Evolutionary conservation across 257 asterid species (phyloP).

Genomic region (Scutellaria galericulata): DNA sequence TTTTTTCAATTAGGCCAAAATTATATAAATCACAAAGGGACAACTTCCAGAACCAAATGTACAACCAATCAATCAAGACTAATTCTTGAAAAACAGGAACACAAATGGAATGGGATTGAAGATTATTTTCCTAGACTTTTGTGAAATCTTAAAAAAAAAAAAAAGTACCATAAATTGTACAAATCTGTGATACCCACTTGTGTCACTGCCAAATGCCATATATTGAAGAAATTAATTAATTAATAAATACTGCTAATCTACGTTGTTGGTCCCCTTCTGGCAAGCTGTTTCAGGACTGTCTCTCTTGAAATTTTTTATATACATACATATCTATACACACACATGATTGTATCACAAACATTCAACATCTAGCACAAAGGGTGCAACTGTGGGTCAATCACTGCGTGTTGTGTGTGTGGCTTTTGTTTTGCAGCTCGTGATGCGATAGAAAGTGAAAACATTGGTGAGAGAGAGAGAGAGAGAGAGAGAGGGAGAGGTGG

Average conservation of each 20-base stretch:
- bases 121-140: conserved; percentile 8
- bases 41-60: not conserved
- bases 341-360: conserved; percentile 3
- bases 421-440: conserved; percentile 62
- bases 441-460: conserved; percentile 44
- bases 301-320: conserved; percentile 10
- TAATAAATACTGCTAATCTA: conserved; percentile 2
- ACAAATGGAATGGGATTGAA: too few relatives aligned
- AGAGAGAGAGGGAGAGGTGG: conserved; percentile 24
- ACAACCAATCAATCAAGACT: conserved; percentile 11
- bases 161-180: conserved; percentile 19
- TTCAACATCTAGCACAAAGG: conserved; percentile 25
- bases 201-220: conserved; percentile 32
- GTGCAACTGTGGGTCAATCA: conserved; percentile 33
- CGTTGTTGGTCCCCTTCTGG: conserved; percentile 54
- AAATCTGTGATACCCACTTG: conserved; percentile 32
- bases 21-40: too few relatives aligned
- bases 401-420: conserved; percentile 35
- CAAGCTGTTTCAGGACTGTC: conserved; percentile 60
- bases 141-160: not conserved
- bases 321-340: not conserved
- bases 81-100: conserved; percentile 21
- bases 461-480: conserved; percentile 25
- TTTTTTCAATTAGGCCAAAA: too few relatives aligned
- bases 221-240: not conserved